Evolutionary conservation across 257 asterid species (phyloP).

Genomic region (Penstemon eatonii): DNA sequence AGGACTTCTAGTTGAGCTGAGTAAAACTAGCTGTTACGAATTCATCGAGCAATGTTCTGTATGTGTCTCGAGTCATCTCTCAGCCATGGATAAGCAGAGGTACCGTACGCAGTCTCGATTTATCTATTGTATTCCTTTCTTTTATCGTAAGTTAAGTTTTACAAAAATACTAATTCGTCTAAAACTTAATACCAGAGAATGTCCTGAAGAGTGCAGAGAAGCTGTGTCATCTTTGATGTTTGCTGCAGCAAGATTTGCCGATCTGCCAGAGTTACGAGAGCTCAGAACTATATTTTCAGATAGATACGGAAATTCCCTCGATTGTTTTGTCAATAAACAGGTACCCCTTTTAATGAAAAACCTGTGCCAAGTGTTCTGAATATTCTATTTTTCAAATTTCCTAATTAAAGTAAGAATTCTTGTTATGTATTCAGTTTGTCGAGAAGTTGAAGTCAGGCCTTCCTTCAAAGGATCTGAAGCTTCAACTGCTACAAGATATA

Average conservation of each 20-base stretch:
- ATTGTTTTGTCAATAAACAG: conserved; percentile 58
- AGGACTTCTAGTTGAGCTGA: conserved; percentile 69
- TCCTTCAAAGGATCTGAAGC: conserved; percentile 60
- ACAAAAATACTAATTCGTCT: neutral
- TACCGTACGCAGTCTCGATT: conserved; percentile 18
- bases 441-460: conserved; percentile 49
- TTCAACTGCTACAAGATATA: conserved; percentile 67
- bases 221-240: conserved; percentile 71
- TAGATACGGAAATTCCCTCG: conserved; percentile 61
- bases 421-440: conserved; percentile 46
- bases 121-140: neutral
- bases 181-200: conserved; percentile 52
- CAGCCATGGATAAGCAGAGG: conserved; percentile 66
- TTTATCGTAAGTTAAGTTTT: neutral
- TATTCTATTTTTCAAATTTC: neutral
- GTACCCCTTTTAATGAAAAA: conserved; percentile 31
- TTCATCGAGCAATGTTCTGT: conserved; percentile 55
- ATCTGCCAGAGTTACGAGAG: conserved; percentile 82
- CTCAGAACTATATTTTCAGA: conserved; percentile 65
- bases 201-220: conserved; percentile 90
- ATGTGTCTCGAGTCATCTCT: conserved; percentile 45
- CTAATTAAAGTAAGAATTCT: neutral
- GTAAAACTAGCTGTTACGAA: conserved; percentile 60
- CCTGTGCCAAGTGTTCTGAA: neutral
- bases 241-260: conserved; percentile 93